These are phyloP conservation scores for Cyclotella sp. DNA, from an alignment of 108 stramenopile genomes.

Conservation along the genomic window DNA sequence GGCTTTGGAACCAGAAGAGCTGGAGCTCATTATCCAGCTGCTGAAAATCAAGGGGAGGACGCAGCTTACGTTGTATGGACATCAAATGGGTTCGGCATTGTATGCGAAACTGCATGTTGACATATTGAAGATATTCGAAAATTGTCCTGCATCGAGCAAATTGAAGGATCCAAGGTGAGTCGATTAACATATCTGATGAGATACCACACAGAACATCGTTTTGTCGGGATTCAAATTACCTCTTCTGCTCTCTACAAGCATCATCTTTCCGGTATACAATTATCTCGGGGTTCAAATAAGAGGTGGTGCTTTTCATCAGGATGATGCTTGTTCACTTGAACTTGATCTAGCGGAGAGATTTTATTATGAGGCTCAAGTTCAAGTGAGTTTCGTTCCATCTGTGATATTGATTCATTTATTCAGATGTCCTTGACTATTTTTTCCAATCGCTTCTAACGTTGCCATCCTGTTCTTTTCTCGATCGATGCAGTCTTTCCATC, in stretches of 20 bases:
- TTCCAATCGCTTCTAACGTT: too few relatives aligned
- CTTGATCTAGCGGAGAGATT: conserved; percentile 38
- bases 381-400: not conserved
- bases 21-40: conserved; percentile 39
- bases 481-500: conserved; percentile 29
- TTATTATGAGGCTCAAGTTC: conserved; percentile 39
- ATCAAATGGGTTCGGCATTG: conserved; percentile 14
- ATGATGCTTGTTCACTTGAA: conserved; percentile 38
- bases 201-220: not conserved
- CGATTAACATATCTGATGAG: not conserved
- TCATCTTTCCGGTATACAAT: conserved; percentile 46
- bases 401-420: not conserved
- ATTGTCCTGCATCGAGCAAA: conserved; percentile 35
- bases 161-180: conserved; percentile 31
- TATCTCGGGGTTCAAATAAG: conserved; percentile 26
- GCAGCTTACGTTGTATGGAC: conserved; percentile 31
- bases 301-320: conserved; percentile 37
- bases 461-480: not conserved
- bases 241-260: not conserved
- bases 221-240: not conserved
- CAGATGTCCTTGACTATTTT: too few relatives aligned
- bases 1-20: conserved; percentile 34
- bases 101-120: conserved; percentile 36
- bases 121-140: conserved; percentile 40
- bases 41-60: conserved; percentile 32